Evolutionary conservation across 176 grass and related monocot genomes (phyloP), one percentile per base, ranked within the genome.

Genomic region (Carex littledalei): DNA sequence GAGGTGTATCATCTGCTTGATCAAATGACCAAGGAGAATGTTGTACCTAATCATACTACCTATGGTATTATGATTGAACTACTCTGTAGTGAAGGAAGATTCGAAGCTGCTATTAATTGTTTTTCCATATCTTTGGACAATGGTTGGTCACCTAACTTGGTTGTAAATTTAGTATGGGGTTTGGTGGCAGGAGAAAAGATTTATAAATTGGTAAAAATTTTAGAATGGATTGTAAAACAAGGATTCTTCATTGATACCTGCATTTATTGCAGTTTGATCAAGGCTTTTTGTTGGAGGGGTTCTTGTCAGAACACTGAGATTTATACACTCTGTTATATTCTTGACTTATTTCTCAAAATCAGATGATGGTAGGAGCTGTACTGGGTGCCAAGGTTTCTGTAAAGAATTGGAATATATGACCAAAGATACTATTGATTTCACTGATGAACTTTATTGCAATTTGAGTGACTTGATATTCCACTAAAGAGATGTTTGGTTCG

Each of bases 341-440:
- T 97, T 78, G 95, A 94, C 84, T 93, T 22, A 93, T 89, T 97
- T 81, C 88, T 97, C 67, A 58, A 77, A 47, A 54, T 78, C 59
- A 90, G 79, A 84, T 92, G 78, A 94, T 60, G 82, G 31, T 41
- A 41, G 67, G 32, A 41, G 16, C 35, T 18, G 67, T n/a, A 41
- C 45, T n/a, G 31, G 3, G 20, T 18, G 16, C 34, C 26, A 20
- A 10, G 8, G 14, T 80, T 59, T 59, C 0, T 80, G 55, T 80
- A 62, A 17, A 80, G 13, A 80, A 58, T 41, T 80, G 78, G 54
- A 26, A 26, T 16, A 54, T 79, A 9, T 11, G 31, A 54, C 21
- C 74, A 80, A 43, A 80, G 14, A 80, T 55, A 41, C 50, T 62
- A 39, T 80, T 80, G 29, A 58, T 41, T 70, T 35, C n/a, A 41